Base-by-base conservation (phyloP, 2,329 filamentous ascomycete species). In the Helicocarpus griseus region DNA sequence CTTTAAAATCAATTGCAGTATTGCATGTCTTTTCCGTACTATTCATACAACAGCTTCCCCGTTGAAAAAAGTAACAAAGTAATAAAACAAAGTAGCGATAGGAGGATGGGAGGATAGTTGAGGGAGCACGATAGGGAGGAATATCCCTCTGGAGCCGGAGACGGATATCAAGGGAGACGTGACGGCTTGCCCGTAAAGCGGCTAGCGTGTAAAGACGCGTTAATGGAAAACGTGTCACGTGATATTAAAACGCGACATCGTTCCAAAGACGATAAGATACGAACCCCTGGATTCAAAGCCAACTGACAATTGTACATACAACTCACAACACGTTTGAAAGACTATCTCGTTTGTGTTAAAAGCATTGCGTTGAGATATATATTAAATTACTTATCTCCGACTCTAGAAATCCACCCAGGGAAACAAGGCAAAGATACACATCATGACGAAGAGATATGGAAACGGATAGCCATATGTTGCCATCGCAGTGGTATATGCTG, bases 121-220 rank as follows among this genome's bases (percentile, higher is more conserved):
- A 8, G 44, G n/a, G 11, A 14, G 29, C 31, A 35, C n/a, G 13
- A 31, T 45, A 31, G 7, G 29, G 29, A 31, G 29, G 7, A 31
- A 31, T 17, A 11, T 9, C 2, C 17, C 41, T 14, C n/a, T 26
- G 14, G 17, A 11, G 8, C 40, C 28, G 22, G 8, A 19, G 41
- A 29, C 19, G 5, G 24, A 21, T 13, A 11, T 44, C 26, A 13
- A 29, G n/a, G 41, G 14, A 31, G 41, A 45, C 41, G 41, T 44
- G 41, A 44, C 41, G 5, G 28, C 35, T 28, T 19, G 2, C 3
- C 11, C 45, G 6, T 50, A n/a, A n/a, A n/a, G n/a, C n/a, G n/a
- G n/a, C n/a, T 52, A 43, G 50, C 61, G 65, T 61, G 62, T 68
- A 61, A n/a, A 59, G 44, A 69, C 68, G 68, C 68, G 68, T 70